A percentile compares a stretch with the other conserved stretches of the same genome.
phyloP scores from a whole-genome alignment of 2,329 filamentous ascomycete species.

The Pezicula neosporulosa region DNA sequence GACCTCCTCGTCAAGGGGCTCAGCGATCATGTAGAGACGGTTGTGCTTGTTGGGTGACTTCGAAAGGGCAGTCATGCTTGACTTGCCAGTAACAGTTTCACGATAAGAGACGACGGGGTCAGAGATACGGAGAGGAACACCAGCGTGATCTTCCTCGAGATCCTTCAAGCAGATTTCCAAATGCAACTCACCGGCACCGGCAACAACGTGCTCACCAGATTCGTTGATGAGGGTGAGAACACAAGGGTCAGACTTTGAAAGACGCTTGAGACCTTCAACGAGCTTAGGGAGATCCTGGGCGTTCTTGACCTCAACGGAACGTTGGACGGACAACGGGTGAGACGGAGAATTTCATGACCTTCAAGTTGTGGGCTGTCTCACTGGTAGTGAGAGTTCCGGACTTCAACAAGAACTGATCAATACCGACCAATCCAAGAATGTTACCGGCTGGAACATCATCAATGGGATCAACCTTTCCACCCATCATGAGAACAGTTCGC shows the following conservation, averaged over 20 bases:
- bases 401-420: slow-evolving; percentile 99
- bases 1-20: slow-evolving; percentile 90
- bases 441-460: slow-evolving; percentile 99
- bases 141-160: slow-evolving; percentile 98
- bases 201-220: slow-evolving; percentile 98
- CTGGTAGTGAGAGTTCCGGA: slow-evolving; percentile 98
- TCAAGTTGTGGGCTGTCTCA: slow-evolving; percentile 98
- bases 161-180: slow-evolving; percentile 99
- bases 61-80: slow-evolving; percentile 93
- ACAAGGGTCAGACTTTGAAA: slow-evolving; percentile 99
- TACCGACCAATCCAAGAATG: slow-evolving; percentile 98
- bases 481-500: slow-evolving; percentile 99
- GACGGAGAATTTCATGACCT: slow-evolving; percentile 99
- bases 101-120: slow-evolving; percentile 98
- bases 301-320: slow-evolving; percentile 99
- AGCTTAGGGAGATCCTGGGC: slow-evolving; percentile 99
- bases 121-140: slow-evolving; percentile 95
- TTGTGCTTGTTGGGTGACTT: slow-evolving; percentile 99
- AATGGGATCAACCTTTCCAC: slow-evolving; percentile 97
- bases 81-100: slow-evolving; percentile 84
- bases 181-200: slow-evolving; percentile 98
- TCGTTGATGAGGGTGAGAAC: slow-evolving; percentile 86
- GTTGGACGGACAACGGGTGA: slow-evolving; percentile 98
- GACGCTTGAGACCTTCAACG: slow-evolving; percentile 99
- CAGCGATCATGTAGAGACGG: slow-evolving; percentile 94